A percentile compares a stretch with the other conserved stretches of the same genome.
phyloP scores from a whole-genome alignment of 148 eudicot genomes.

The Chenopodium suecicum region DNA sequence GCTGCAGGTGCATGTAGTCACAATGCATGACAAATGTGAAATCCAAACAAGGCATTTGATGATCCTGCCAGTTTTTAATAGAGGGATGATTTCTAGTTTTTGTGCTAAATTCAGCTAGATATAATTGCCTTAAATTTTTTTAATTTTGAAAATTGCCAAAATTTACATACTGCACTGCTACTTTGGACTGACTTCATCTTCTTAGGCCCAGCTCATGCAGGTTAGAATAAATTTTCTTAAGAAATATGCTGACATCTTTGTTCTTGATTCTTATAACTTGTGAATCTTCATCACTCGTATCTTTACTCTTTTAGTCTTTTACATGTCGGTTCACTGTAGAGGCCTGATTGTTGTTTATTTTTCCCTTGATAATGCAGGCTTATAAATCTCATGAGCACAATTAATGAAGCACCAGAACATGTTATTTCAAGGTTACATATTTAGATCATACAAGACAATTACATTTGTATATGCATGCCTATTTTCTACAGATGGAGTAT shows the following conservation, averaged over 20 bases:
- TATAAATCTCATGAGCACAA: slow-evolving; percentile 40
- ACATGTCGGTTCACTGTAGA: not conserved
- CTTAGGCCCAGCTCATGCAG: not conserved
- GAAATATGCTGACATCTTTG: not conserved
- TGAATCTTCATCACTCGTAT: not conserved
- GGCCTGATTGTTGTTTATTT: not conserved
- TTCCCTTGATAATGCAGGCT: slow-evolving; percentile 40
- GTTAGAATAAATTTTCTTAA: not conserved
- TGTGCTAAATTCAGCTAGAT: not conserved
- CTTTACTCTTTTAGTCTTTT: not conserved
- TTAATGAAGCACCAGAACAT: slow-evolving; percentile 28
- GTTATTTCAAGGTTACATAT: slow-evolving; percentile 42
- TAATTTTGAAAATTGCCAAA: not conserved
- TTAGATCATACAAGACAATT: not conserved
- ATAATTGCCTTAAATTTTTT: not conserved
- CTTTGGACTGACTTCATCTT: not conserved
- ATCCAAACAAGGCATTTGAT: not conserved
- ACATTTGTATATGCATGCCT: not conserved
- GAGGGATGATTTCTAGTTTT: not conserved
- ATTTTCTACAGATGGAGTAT: not conserved
- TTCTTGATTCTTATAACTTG: not conserved
- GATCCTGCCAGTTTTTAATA: not conserved
- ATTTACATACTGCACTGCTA: not conserved
- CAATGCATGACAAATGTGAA: not conserved
- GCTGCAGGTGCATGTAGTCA: not conserved